These are phyloP conservation scores for Rhytidhysteron rufulum DNA, from an alignment of 2,329 filamentous ascomycete species.

Conservation along the genomic window DNA sequence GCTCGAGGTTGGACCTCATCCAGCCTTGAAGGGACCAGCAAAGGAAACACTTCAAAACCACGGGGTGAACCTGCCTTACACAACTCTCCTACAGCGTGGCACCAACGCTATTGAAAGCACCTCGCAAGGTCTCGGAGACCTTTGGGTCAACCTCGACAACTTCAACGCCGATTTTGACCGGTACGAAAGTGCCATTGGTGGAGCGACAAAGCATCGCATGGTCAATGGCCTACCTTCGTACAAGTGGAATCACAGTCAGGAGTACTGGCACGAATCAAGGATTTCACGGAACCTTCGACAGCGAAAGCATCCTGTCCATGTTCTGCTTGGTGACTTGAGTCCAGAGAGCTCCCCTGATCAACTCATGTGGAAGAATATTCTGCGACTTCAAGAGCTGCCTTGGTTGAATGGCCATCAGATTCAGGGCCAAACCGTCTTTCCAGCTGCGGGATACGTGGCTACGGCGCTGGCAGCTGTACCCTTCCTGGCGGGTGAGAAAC, in stretches of 20 bases:
- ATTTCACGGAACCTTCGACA: background rate
- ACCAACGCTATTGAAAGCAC: slow-evolving; percentile 10
- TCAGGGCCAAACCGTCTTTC: slow-evolving; percentile 35
- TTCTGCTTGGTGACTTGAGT: background rate
- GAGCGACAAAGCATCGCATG: background rate
- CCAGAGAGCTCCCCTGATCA: background rate
- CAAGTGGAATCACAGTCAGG: slow-evolving; percentile 19
- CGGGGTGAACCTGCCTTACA: slow-evolving; percentile 8
- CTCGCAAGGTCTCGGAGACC: slow-evolving; percentile 10
- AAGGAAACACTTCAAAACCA: slow-evolving; percentile 3
- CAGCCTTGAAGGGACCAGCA: slow-evolving; percentile 21
- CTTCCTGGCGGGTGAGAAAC: slow-evolving; percentile 1
- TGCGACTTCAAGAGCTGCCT: slow-evolving; percentile 1
- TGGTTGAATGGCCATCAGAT: slow-evolving; percentile 7
- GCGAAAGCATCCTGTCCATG: background rate
- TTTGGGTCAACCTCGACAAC: slow-evolving; percentile 10
- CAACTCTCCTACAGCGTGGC: slow-evolving; percentile 9
- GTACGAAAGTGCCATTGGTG: slow-evolving; percentile 7
- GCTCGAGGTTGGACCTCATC: slow-evolving; percentile 27
- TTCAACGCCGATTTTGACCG: slow-evolving; percentile 12
- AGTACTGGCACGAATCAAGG: slow-evolving; percentile 13
- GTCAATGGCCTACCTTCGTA: slow-evolving; percentile 19
- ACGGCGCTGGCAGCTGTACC: slow-evolving; percentile 25
- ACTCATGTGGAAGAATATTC: slow-evolving; percentile 3
- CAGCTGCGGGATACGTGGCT: slow-evolving; percentile 40